Percentiles rank a stretch among this genome's conserved stretches.
phyloP scores from a whole-genome alignment of 345 rosid species.

The Viola odorata region DNA sequence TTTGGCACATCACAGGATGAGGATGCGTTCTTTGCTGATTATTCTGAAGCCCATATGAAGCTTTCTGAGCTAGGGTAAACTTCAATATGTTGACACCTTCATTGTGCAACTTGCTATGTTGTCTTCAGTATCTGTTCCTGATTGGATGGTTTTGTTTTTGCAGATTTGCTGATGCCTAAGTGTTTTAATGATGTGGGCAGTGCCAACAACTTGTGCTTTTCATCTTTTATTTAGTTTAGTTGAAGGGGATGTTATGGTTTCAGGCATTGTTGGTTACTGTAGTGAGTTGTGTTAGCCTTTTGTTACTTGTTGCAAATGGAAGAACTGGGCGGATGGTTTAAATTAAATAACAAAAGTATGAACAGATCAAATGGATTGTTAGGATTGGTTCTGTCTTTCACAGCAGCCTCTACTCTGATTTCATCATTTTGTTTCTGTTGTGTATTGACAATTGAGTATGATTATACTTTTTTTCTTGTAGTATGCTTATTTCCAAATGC shows the following conservation, averaged over 20 bases:
- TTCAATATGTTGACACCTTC: background rate
- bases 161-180: slow-evolving; percentile 64
- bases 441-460: too few relatives aligned
- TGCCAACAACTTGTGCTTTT: slow-evolving; percentile 5
- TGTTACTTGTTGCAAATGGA: background rate
- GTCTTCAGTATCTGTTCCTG: background rate
- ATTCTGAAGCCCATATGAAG: slow-evolving; percentile 70
- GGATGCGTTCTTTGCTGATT: slow-evolving; percentile 86
- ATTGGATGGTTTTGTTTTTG: background rate
- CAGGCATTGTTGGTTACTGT: background rate
- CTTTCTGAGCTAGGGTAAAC: slow-evolving; percentile 97
- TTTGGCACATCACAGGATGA: slow-evolving; percentile 50
- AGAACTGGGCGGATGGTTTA: background rate
- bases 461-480: too few relatives aligned
- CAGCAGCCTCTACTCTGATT: too few relatives aligned
- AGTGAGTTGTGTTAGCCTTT: background rate
- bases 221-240: background rate
- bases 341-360: too few relatives aligned
- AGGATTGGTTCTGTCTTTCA: too few relatives aligned
- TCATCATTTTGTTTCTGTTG: too few relatives aligned
- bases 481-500: too few relatives aligned
- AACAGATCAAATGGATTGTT: too few relatives aligned
- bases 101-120: too few relatives aligned
- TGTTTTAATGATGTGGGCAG: background rate
- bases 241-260: background rate